Base-by-base conservation (phyloP, 108 stramenopile genomes). In the Aurantiochytrium sp. region DNA sequence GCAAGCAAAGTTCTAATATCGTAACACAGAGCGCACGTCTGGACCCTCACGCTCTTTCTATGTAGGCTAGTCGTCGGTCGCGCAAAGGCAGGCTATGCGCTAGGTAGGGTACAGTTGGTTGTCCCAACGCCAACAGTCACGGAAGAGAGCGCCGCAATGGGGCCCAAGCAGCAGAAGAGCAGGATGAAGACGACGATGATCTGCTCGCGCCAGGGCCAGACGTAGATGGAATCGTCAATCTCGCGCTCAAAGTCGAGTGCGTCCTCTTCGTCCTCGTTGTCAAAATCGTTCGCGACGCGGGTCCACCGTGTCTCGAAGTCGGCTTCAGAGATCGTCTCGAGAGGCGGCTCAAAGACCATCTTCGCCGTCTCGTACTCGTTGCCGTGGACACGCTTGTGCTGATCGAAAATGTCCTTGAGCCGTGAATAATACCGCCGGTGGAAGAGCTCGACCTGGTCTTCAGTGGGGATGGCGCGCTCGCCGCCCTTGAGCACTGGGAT, bases 401-500 rank as follows among this genome's bases (percentile, higher is more conserved):
- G 6, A 24, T 81, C 73, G 24, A 81, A 81, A 22, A 81, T n/a
- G 27, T 81, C 73, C 45, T 41, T 48, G 39, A 81, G 73, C 12
- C 73, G 73, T 22, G 73, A 48, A 1, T 81, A 81, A 30, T 81
- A 81, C 21, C n/a, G 2, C 6, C 73, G 73, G 30, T 81, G 73
- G 27, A 81, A 48, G 45, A 81, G 73, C 0, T 81, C 45, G 10
- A 81, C 73, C 73, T 81, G 73, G 19, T 22, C 39, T 12, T 81
- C 42, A 22, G 73, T 48, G 6, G 73, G 73, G 6, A 48, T 42
- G 12, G 39, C n/a, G 39, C 27, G n/a, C 3, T 41, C 42, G 39
- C 73, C 45, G 32, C 59, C 59, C 73, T 81, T 81, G 42, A 81
- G 73, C 1, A 81, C 73, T 37, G 73, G 73, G 73, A 81, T 24